These are phyloP conservation scores for Centrapalus pauciflorus DNA, from an alignment of 129 eudicot species.

Conservation along the genomic window DNA sequence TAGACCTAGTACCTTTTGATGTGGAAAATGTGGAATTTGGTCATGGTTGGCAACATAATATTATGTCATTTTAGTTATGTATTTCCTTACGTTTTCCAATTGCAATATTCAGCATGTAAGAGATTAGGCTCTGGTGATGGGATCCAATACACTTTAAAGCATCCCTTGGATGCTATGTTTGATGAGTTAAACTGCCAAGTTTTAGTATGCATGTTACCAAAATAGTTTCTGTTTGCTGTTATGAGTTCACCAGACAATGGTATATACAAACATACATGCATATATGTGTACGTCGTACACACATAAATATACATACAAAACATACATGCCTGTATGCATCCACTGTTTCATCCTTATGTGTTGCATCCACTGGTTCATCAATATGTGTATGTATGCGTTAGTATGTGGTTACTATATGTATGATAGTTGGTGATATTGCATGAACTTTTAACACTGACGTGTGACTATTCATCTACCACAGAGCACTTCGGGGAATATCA, in stretches of 20 bases:
- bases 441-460: not conserved
- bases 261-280: not conserved
- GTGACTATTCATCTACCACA: constrained; percentile 21
- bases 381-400: too few species aligned
- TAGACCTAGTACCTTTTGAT: too few species aligned
- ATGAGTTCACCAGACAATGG: constrained; percentile 4
- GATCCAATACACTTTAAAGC: not conserved
- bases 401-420: too few species aligned
- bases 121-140: not conserved
- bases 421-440: not conserved
- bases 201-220: not conserved
- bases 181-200: not conserved
- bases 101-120: not conserved
- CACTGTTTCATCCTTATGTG: too few species aligned
- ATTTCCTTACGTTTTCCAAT: not conserved
- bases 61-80: not conserved
- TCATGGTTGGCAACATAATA: not conserved
- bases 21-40: not conserved
- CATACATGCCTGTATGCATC: too few species aligned
- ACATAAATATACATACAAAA: not conserved
- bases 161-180: not conserved
- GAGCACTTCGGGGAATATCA: constrained; percentile 36
- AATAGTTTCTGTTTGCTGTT: not conserved
- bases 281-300: not conserved
- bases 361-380: too few species aligned